Base-by-base conservation (phyloP, 345 rosid species). In the Salix exigua region DNA sequence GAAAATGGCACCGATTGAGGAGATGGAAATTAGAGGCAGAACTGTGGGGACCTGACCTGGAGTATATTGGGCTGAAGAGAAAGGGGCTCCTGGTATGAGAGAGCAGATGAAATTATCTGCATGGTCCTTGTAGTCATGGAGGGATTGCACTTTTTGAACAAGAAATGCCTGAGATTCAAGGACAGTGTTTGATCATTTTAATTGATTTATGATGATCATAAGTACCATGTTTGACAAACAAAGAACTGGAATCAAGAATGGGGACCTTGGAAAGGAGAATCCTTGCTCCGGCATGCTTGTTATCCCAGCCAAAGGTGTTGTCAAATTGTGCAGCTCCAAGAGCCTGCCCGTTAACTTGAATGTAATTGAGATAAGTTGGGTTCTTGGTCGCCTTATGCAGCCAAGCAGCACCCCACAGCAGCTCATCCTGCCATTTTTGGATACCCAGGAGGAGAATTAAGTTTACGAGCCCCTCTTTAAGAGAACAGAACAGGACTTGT, bases 91-190 rank as follows among this genome's bases (percentile, higher is more conserved):
- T 44, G 98, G 99, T 30, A 96, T 86, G 37, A 96, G 85, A 12
- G 98, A 93, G 83, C 99, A 96, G 42, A 96, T 89, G 82, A 93
- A 96, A 85, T 89, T 93, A 83, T 96, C 99, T 55, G 99, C 98
- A 73, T 91, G 99, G 70, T 89, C 96, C 66, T 96, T 96, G 93
- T 96, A 96, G 50, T 91, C 96, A 79, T 89, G 91, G 80, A 96
- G 92, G 40, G 98, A 82, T 61, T 74, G 88, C 77, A 89, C 75
- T 68, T 88, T 92, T 70, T 91, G 94, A 73, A 93, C 98, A 75
- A 96, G 81, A 85, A 96, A 93, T 21, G 89, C 89, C 96, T 91
- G 69, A 51, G 83, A 71, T 30, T 26, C 42, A 63, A 70, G 60
- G 21, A 11, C 35, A 70, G 0, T 14, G 19, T 53, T 53, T 28